These are phyloP conservation scores for Sergeia podlipaevii DNA, from an alignment of 208 protist genomes.

Conservation along the genomic window DNA sequence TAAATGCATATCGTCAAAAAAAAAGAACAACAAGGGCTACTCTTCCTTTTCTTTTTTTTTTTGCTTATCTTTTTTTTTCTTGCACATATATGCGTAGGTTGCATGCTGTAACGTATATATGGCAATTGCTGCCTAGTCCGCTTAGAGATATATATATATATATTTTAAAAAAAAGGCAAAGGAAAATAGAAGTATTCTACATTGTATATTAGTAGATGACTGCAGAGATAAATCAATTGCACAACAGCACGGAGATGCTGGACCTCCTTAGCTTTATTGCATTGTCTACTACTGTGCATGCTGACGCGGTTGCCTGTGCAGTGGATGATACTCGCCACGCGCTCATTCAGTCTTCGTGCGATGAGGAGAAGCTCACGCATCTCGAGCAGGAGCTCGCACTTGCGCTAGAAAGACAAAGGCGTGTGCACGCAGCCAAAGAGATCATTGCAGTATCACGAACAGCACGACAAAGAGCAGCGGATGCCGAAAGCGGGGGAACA, in stretches of 20 bases:
- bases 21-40: too few relatives aligned
- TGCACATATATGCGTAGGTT: too few relatives aligned
- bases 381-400: conserved; percentile 40
- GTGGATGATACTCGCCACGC: conserved; percentile 46
- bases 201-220: not conserved
- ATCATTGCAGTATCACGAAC: conserved; percentile 26
- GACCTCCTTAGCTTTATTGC: conserved; percentile 59
- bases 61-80: too few relatives aligned
- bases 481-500: conserved; percentile 5
- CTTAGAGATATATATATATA: too few relatives aligned
- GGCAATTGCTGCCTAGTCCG: too few relatives aligned
- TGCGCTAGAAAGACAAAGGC: conserved; percentile 39
- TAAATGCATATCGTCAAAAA: too few relatives aligned
- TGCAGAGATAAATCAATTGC: not conserved
- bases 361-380: conserved; percentile 40
- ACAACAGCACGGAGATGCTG: conserved; percentile 13
- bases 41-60: too few relatives aligned
- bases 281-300: conserved; percentile 68
- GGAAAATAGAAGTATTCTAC: too few relatives aligned
- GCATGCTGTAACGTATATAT: too few relatives aligned
- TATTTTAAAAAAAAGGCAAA: not conserved
- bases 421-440: conserved; percentile 29
- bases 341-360: conserved; percentile 39
- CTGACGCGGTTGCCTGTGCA: conserved; percentile 59
- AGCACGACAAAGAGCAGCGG: conserved; percentile 13